A percentile compares a stretch with the other conserved stretches of the same genome.
These are phyloP conservation scores for Ploettnerulaceae sp. DNA, from an alignment of 2,329 filamentous ascomycete species.

Conservation along the genomic window DNA sequence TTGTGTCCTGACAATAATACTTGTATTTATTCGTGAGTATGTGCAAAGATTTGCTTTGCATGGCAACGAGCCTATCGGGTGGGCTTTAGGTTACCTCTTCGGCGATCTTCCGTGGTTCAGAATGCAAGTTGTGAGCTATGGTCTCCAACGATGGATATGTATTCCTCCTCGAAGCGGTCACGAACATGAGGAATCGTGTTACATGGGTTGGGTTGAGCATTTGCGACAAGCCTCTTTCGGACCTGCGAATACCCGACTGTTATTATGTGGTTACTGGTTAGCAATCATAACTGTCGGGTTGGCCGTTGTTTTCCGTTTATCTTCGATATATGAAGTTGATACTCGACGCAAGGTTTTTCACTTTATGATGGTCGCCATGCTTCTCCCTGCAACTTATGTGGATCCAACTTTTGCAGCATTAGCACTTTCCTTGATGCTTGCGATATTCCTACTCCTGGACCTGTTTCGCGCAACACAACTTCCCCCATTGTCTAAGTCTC, in stretches of 20 bases:
- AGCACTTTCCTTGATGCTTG: conserved; percentile 72
- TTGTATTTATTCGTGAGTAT: conserved; percentile 67
- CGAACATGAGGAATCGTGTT: conserved; percentile 38
- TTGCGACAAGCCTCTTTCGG: conserved; percentile 63
- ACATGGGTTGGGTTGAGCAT: conserved; percentile 58
- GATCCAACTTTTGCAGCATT: conserved; percentile 81
- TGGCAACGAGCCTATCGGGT: conserved; percentile 78
- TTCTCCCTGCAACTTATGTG: conserved; percentile 79
- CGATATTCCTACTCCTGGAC: conserved; percentile 83
- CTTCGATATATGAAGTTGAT: conserved; percentile 80
- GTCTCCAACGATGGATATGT: conserved; percentile 70
- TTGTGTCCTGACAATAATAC: conserved; percentile 59
- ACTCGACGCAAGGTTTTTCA: conserved; percentile 96
- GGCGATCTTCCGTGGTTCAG: conserved; percentile 71
- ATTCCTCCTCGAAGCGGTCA: conserved; percentile 50
- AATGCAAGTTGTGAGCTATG: conserved; percentile 62
- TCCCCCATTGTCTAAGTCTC: conserved; percentile 78
- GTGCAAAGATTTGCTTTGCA: conserved; percentile 63
- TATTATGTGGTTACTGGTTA: conserved; percentile 70
- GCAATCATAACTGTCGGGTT: conserved; percentile 66
- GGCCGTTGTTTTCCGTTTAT: conserved; percentile 67
- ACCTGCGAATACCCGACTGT: conserved; percentile 74
- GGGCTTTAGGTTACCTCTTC: conserved; percentile 86
- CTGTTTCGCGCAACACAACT: conserved; percentile 86
- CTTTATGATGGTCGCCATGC: conserved; percentile 96